Evolutionary conservation across 805 yeast species (phyloP).

Genomic region (Wickerhamomyces canadensis): DNA sequence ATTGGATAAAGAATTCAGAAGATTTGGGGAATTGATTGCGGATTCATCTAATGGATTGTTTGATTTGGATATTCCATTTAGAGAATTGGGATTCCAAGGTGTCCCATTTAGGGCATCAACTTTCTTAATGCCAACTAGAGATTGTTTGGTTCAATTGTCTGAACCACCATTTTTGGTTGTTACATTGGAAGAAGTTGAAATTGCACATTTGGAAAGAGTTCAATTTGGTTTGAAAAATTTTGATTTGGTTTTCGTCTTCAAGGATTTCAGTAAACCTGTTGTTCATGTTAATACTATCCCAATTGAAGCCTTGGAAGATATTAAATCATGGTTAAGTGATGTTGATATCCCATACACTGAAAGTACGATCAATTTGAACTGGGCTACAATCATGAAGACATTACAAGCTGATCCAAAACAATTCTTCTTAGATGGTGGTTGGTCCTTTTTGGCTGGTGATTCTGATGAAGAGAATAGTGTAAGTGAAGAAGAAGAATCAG

Average conservation of each 20-base stretch:
- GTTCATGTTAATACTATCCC: constrained; percentile 94
- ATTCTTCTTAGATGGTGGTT: constrained; percentile 92
- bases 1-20: constrained; percentile 85
- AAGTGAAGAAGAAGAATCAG: constrained; percentile 45
- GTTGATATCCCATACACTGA: constrained; percentile 94
- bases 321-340: constrained; percentile 96
- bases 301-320: constrained; percentile 83
- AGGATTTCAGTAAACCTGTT: constrained; percentile 83
- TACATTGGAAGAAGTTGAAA: constrained; percentile 85
- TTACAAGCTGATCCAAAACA: constrained; percentile 88
- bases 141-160: constrained; percentile 87
- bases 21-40: constrained; percentile 84
- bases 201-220: constrained; percentile 94
- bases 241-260: constrained; percentile 93
- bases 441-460: constrained; percentile 88
- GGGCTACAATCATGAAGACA: constrained; percentile 95
- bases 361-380: constrained; percentile 92
- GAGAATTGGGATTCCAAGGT: constrained; percentile 96
- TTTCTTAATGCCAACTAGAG: constrained; percentile 93
- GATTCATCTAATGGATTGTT: constrained; percentile 79
- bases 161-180: constrained; percentile 95
- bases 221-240: constrained; percentile 96
- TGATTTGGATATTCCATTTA: constrained; percentile 89
- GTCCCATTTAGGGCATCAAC: constrained; percentile 95
- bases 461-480: constrained; percentile 73